These are phyloP conservation scores for Asclepias syriaca DNA, from an alignment of 257 asterid species.

Conservation along the genomic window DNA sequence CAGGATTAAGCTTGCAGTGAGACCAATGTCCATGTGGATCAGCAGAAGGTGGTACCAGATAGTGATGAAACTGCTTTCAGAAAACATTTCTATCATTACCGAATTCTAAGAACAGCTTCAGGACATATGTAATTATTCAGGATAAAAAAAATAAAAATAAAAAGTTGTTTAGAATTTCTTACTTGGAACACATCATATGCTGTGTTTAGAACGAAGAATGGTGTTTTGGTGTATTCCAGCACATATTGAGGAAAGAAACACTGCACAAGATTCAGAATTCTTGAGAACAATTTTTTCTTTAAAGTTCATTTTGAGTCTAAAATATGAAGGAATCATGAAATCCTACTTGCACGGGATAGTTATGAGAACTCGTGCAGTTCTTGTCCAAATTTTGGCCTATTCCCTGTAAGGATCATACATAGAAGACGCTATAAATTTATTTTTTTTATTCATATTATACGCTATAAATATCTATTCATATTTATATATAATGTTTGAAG, in stretches of 20 bases:
- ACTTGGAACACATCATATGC: conserved; percentile 94
- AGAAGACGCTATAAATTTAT: neutral
- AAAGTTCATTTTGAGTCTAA: conserved; percentile 7
- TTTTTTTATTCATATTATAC: neutral
- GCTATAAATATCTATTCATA: neutral
- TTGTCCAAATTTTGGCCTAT: conserved; percentile 50
- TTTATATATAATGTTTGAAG: neutral
- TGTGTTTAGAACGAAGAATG: conserved; percentile 79
- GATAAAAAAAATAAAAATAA: neutral
- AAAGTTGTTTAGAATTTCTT: conserved; percentile 22
- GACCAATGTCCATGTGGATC: conserved; percentile 91
- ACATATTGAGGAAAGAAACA: conserved; percentile 93
- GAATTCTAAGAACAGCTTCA: conserved; percentile 9
- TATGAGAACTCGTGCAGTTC: conserved; percentile 56
- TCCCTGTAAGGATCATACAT: conserved; percentile 42
- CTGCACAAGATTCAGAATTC: conserved; percentile 38
- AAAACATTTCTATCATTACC: conserved; percentile 7
- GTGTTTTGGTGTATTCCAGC: conserved; percentile 59
- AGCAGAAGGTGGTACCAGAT: conserved; percentile 80
- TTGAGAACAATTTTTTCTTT: conserved; percentile 8
- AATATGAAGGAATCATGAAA: conserved; percentile 8
- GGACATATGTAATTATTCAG: neutral
- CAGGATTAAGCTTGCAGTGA: conserved; percentile 64
- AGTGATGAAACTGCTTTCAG: conserved; percentile 62
- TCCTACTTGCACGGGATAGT: conserved; percentile 54